Conservation (phyloP, 106 monocot genomes). For the Phalaenopsis equestris region DNA sequence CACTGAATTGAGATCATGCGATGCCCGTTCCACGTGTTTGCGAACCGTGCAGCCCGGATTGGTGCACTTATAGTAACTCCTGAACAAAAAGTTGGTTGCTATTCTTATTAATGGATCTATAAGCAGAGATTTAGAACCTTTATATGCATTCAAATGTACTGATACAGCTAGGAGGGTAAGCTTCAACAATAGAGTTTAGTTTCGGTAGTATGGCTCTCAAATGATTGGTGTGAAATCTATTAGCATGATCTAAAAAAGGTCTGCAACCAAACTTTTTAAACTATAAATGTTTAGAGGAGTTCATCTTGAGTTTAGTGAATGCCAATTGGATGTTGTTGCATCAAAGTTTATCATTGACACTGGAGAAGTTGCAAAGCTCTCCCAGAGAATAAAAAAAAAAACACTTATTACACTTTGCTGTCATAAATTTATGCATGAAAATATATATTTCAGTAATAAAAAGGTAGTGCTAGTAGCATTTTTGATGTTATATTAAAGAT, state of each 20-base stretch:
- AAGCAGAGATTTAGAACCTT: neutral
- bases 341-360: neutral
- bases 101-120: neutral
- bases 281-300: no score
- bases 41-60: constrained; percentile 15
- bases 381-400: neutral
- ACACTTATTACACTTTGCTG: no score
- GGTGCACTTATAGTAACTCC: constrained; percentile 28
- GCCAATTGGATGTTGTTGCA: neutral
- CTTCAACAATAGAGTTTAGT: no score
- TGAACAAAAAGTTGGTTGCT: constrained; percentile 3
- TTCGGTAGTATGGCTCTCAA: neutral
- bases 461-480: no score
- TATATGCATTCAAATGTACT: neutral
- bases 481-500: no score
- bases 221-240: neutral
- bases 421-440: no score
- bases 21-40: constrained; percentile 19
- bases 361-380: neutral
- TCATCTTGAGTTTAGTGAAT: neutral
- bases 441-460: no score
- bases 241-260: neutral
- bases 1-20: constrained; percentile 15
- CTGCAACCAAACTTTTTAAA: neutral
- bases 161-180: neutral